A percentile compares a stretch with the other conserved stretches of the same genome.
Evolutionary conservation across 441 rosid genomes (phyloP).

Genomic region (Brassica balearica): DNA sequence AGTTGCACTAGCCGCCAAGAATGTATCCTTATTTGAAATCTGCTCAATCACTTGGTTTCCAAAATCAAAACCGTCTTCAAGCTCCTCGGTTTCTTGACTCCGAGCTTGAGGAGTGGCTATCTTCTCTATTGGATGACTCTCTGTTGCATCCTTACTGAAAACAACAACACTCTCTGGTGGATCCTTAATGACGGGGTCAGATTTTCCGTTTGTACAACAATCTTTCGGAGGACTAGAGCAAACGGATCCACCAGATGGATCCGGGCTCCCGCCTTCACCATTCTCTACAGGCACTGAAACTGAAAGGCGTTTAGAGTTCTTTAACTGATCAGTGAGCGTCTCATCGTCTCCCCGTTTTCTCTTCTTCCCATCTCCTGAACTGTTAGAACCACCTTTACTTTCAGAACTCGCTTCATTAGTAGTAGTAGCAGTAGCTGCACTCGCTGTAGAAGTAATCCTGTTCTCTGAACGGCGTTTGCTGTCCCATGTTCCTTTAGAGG

Average conservation of each 20-base stretch:
- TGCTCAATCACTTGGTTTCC: slow-evolving; percentile 31
- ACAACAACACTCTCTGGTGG: slow-evolving; percentile 43
- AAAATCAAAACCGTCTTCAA: neutral
- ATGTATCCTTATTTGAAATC: slow-evolving; percentile 32
- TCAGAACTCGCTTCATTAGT: slow-evolving; percentile 45
- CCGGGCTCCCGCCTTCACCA: slow-evolving; percentile 51
- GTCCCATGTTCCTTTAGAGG: slow-evolving; percentile 78
- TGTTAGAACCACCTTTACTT: slow-evolving; percentile 61
- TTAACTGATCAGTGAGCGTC: slow-evolving; percentile 43
- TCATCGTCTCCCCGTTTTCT: slow-evolving; percentile 65
- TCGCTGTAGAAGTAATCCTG: slow-evolving; percentile 41
- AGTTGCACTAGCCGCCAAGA: slow-evolving; percentile 28
- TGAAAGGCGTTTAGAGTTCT: slow-evolving; percentile 44
- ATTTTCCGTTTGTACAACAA: slow-evolving; percentile 47
- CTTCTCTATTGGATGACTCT: slow-evolving; percentile 68
- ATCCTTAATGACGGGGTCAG: slow-evolving; percentile 43
- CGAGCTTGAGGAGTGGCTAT: slow-evolving; percentile 56
- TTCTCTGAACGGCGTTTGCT: slow-evolving; percentile 56
- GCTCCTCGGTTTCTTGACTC: slow-evolving; percentile 52
- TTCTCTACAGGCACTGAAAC: slow-evolving; percentile 50
- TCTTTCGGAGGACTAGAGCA: slow-evolving; percentile 50
- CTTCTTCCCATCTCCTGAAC: slow-evolving; percentile 63
- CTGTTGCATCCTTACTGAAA: slow-evolving; percentile 59
- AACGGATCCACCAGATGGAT: slow-evolving; percentile 51
- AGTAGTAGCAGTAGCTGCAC: slow-evolving; percentile 25